Evolutionary conservation across 1,284 basidiomycete species (phyloP), one percentile per base, ranked within the genome.

Genomic region (Sphagnurus paluster): DNA sequence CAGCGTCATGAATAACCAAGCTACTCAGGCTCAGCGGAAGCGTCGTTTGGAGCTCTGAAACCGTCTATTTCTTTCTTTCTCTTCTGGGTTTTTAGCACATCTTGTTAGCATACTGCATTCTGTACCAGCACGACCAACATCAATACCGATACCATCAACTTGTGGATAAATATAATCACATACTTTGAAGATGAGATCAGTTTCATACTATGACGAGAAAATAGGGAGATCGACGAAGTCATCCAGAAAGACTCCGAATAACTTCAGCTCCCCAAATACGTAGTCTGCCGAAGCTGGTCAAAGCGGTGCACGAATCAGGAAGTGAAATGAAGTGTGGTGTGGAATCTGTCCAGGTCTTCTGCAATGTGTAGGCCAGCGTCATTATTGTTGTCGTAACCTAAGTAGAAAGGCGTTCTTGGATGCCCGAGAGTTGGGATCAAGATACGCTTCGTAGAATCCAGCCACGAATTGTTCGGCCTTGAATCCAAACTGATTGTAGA

Each of bases 401-500:
- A 90, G 66, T 33, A 79, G 72, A 65, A 90, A 84, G 4, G 87
- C 88, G 58, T 90, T 90, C 64, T 84, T 88, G 9, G 87, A 89
- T 6, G 75, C 74, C 44, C 78, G 75, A 14, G 84, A 86, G 17
- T 79, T 69, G 3, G 77, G 65, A 56, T 84, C 78, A 14, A 90
- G 67, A 60, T 89, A 90, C 34, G 82, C 75, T 36, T 87, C 83
- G 53, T 90, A 90, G 56, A 90, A 90, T 14, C 84, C 86, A 21
- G 79, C 78, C 28, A 90, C 74, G 54, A 89, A 90, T 59, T 87
- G 85, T 63, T 90, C 87, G 0, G 86, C 84, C 57, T 90, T 90
- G 75, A 90, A 90, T 14, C 88, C 88, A 55, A 90, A 90, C 42
- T 80, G 79, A 53, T 90, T 90, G 64, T 90, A 90, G 11, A 90